These are phyloP conservation scores for Mycena olivaceomarginata DNA, from an alignment of 768 basidiomycete species.

Conservation along the genomic window DNA sequence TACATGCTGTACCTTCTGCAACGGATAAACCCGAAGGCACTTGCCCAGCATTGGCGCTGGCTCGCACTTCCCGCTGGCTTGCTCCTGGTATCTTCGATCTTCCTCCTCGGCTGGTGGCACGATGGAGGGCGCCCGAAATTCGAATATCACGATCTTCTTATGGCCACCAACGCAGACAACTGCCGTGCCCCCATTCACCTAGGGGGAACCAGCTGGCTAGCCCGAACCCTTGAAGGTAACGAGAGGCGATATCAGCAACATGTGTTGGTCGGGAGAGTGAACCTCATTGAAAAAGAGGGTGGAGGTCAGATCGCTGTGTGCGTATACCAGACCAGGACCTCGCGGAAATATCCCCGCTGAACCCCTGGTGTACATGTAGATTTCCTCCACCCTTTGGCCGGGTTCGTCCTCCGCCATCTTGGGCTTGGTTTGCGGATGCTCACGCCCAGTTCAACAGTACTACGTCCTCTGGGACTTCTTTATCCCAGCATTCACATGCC, in stretches of 20 bases:
- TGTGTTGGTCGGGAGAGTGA: constrained; percentile 28
- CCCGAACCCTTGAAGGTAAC: constrained; percentile 30
- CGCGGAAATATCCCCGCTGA: neutral
- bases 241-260: constrained; percentile 37
- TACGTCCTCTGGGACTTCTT: constrained; percentile 54
- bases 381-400: constrained; percentile 9
- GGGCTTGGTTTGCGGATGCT: neutral
- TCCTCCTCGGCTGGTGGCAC: neutral
- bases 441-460: neutral
- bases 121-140: neutral
- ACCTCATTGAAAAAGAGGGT: constrained; percentile 28
- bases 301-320: constrained; percentile 27
- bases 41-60: constrained; percentile 3
- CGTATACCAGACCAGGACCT: neutral
- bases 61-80: constrained; percentile 25
- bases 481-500: constrained; percentile 53
- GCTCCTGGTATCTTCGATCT: constrained; percentile 29
- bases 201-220: constrained; percentile 19
- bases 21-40: constrained; percentile 11
- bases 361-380: neutral
- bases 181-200: neutral
- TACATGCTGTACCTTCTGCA: constrained; percentile 3
- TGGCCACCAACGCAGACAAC: neutral
- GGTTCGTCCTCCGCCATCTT: neutral
- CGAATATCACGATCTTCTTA: constrained; percentile 22